Evolutionary conservation across 306 rosid species (phyloP), one percentile per base, ranked within the genome.

Genomic region (Dalbergia cochinchinensis): DNA sequence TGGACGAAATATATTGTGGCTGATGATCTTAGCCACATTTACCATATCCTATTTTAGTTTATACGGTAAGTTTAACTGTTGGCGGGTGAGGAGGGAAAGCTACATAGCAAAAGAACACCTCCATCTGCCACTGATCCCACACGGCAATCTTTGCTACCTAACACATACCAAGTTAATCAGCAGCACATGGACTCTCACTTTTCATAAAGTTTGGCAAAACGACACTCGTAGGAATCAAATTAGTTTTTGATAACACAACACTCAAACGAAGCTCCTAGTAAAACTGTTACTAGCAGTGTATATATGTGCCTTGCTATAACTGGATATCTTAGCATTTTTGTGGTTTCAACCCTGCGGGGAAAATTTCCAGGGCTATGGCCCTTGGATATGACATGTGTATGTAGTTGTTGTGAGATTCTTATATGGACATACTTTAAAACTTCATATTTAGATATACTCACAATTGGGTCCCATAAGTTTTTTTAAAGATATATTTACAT

Each of bases 101-200:
- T 66, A 81, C 57, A 59, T 33, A 18, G 74, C 78, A 39, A 34
- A 65, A 80, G 70, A 73, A 57, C 69, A 65, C 62, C 26, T 71
- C 59, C n/a, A 54, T 53, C 53, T 65, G 72, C 55, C 5, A 35
- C 51, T 51, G 59, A 80, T 51, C 67, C 59, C 73, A 64, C 68
- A 64, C 51, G 68, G 73, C 82, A 78, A 58, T 69, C 63, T 18
- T 61, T 70, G 77, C 35, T 31, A 60, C 77, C 71, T 60, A 60
- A 69, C 63, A 60, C 22, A 47, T 39, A 60, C 26, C 64, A 48
- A 70, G 31, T 34, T 60, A 62, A 8, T 12, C 51, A 48, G 35
- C 33, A 47, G 54, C 57, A 62, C 72, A 62, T 61, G 44, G 47
- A 71, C 65, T 48, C 68, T 45, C 16, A 76, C 55, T 67, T 51